Conservation (phyloP, 2,329 filamentous ascomycete species). For the Aspergillus nomiae region DNA sequence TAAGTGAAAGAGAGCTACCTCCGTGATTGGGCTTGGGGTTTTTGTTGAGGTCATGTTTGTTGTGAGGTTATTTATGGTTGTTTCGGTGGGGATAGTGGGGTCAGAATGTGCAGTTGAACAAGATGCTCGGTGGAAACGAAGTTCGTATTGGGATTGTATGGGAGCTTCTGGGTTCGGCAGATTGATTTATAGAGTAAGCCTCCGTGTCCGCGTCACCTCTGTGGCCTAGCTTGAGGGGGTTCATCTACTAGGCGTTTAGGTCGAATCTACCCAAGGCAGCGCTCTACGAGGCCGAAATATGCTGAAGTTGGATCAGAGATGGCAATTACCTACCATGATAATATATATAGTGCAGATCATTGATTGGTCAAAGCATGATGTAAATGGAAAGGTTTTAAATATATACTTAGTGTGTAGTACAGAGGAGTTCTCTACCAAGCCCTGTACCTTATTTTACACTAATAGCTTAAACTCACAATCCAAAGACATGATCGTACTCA, state of each 20-base stretch:
- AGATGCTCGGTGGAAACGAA: neutral
- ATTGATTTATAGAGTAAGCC: neutral
- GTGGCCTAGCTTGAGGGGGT: neutral
- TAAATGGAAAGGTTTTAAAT: too few relatives aligned
- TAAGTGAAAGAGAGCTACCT: constrained; percentile 48
- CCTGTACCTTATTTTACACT: too few relatives aligned
- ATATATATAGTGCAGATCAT: too few relatives aligned
- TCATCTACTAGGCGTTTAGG: neutral
- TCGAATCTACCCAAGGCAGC: fast-evolving
- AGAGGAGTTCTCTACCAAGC: too few relatives aligned
- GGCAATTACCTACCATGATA: neutral
- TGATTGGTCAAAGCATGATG: too few relatives aligned
- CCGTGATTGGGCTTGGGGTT: constrained; percentile 33
- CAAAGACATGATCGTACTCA: too few relatives aligned
- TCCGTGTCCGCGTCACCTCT: neutral
- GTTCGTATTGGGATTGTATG: neutral
- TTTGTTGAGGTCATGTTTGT: neutral
- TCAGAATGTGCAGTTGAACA: neutral
- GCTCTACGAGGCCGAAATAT: neutral
- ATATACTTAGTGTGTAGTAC: too few relatives aligned
- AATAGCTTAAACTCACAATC: too few relatives aligned
- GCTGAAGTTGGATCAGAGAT: neutral
- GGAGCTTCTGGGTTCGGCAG: neutral
- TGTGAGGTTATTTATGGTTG: neutral
- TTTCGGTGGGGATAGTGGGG: neutral